phyloP scores from a whole-genome alignment of 176 grass and related monocot genomes.

The Themeda triandra region DNA sequence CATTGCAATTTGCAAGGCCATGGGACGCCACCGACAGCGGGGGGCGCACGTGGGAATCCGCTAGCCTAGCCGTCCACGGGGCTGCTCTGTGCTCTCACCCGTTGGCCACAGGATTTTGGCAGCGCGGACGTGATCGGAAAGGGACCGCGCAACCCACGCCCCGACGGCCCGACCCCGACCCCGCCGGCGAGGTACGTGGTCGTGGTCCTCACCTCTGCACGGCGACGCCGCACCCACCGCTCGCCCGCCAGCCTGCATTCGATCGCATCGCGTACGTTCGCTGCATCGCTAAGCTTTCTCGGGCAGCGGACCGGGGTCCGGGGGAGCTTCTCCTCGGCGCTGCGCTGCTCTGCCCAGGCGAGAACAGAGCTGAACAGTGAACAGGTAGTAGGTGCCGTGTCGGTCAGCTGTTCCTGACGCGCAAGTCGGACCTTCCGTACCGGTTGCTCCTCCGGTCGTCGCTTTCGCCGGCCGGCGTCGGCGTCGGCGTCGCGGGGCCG shows the following conservation, averaged over 20 bases:
- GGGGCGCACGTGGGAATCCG: no score
- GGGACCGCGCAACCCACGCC: conserved; percentile 39
- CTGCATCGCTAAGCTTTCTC: background rate
- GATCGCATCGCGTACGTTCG: no score
- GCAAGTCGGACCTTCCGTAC: conserved; percentile 3
- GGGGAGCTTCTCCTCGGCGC: background rate
- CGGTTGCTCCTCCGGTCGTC: no score
- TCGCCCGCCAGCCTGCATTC: no score
- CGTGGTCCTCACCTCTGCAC: conserved; percentile 13
- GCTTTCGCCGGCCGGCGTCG: no score
- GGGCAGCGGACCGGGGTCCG: no score
- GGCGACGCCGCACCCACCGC: conserved; percentile 41
- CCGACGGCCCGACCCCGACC: background rate
- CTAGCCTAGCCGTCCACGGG: no score
- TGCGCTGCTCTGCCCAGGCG: background rate
- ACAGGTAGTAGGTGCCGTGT: no score
- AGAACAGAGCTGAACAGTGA: background rate
- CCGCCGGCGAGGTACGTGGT: background rate
- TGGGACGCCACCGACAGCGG: no score
- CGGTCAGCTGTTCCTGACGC: conserved; percentile 1
- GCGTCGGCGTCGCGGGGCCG: background rate
- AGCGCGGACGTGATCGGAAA: conserved; percentile 41
- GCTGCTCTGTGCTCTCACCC: no score
- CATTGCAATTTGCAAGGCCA: no score
- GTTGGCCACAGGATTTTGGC: background rate